Percentiles rank a stretch among this genome's conserved stretches.
Conservation (phyloP, 345 rosid genomes). For the Eucalyptus polyanthemos region DNA sequence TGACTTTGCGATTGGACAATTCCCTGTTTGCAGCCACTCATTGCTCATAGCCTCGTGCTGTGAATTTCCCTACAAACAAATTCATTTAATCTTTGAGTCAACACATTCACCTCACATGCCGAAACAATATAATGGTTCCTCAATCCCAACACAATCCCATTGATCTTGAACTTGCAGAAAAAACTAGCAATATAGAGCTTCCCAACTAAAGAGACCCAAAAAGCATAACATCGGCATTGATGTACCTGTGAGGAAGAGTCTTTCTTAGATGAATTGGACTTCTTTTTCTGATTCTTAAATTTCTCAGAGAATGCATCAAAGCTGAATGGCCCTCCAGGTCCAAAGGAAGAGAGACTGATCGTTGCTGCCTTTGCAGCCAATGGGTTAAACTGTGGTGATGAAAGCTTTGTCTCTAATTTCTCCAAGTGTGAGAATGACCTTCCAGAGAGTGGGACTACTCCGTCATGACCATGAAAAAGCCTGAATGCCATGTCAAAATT, state of each 20-base stretch:
- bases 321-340: conserved; percentile 73
- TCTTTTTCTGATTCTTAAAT: conserved; percentile 45
- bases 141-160: not conserved
- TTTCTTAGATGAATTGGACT: conserved; percentile 52
- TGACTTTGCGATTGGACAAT: conserved; percentile 92
- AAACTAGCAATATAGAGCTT: not conserved
- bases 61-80: conserved; percentile 40
- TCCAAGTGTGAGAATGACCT: conserved; percentile 16
- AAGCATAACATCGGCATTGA: not conserved
- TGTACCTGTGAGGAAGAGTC: conserved; percentile 60
- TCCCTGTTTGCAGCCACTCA: conserved; percentile 84
- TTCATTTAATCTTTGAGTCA: not conserved
- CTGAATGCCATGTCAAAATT: conserved; percentile 88
- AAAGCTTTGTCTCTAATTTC: conserved; percentile 10
- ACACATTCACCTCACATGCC: not conserved
- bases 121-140: not conserved
- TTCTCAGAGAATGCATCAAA: conserved; percentile 67
- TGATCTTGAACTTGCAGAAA: not conserved
- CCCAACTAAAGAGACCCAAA: not conserved
- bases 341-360: conserved; percentile 90
- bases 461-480: conserved; percentile 89
- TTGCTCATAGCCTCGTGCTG: conserved; percentile 68
- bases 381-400: conserved; percentile 60
- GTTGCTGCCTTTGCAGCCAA: conserved; percentile 95
- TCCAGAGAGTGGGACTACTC: conserved; percentile 89